Evolutionary conservation across 177 flowering plant species (phyloP), one percentile per base, ranked within the genome.

Genomic region (Vitis hybrid): DNA sequence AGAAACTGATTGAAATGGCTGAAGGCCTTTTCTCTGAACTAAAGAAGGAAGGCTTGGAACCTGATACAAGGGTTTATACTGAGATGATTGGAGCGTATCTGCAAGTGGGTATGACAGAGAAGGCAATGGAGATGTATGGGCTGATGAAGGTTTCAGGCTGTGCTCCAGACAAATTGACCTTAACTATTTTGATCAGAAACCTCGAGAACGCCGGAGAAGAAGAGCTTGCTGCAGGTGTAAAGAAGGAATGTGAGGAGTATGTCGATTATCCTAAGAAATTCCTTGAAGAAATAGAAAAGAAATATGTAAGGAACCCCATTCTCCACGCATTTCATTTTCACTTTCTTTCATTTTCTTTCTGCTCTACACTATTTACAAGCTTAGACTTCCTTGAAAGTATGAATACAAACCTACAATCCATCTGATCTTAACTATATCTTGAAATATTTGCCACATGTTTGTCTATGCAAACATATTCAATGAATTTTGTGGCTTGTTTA

Each of bases 81-180:
- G 95, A 90, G 82, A 80, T 90, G 87, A 88, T 92, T 49, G 94
- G 95, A 73, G 90, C 87, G 24, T 92, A 82, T 80, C 52, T 89
- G 57, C 78, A 75, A 73, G 87, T 80, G 60, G 89, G 68, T 10
- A 81, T 81, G 88, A 76, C 82, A 22, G 87, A 84, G 22, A 89
- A 89, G 70, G 95, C 94, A 55, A 86, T 90, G 88, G 89, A 82
- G 66, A 80, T 72, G 3, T 92, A 90, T 60, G 75, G 59, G 52
- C 58, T 44, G 64, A 86, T 92, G 92, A 88, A 90, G 80, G 79
- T 75, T 56, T 87, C 88, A 12, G 92, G 97, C 44, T 82, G 88
- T 70, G 51, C 9, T 6, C 95, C 97, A 10, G 89, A 90, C 68
- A 77, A 88, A 82, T 78, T 92, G 53, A 89, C 95, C 1, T 78